Evolutionary conservation across 1,284 basidiomycete genomes (phyloP).

Genomic region (Sparassis latifolia): DNA sequence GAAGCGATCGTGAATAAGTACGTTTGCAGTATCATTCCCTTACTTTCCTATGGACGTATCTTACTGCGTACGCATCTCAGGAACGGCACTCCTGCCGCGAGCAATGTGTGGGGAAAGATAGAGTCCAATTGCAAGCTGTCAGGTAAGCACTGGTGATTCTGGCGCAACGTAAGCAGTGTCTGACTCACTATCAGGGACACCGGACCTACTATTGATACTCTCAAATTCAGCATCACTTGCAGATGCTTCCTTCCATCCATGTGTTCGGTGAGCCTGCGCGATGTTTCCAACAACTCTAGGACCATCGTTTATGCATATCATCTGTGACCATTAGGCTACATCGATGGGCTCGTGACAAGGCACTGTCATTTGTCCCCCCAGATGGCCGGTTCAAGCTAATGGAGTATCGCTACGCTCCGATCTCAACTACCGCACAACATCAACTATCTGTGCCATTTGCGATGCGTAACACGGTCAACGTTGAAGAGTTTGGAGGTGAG

Average conservation of each 20-base stretch:
- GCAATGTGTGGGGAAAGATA: conserved; percentile 75
- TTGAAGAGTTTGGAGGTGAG: conserved; percentile 63
- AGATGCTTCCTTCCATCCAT: conserved; percentile 87
- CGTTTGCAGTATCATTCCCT: conserved; percentile 16
- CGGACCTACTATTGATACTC: conserved; percentile 80
- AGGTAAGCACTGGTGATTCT: conserved; percentile 34
- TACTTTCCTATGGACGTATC: too few relatives aligned
- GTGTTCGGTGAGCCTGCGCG: conserved; percentile 61
- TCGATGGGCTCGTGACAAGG: conserved; percentile 75
- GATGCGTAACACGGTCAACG: conserved; percentile 53
- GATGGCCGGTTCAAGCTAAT: conserved; percentile 87
- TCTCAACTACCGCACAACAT: conserved; percentile 31
- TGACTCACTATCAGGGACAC: conserved; percentile 51
- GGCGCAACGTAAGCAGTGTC: too few relatives aligned
- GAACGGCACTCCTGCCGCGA: conserved; percentile 68
- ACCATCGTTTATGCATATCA: background rate
- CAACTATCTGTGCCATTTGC: conserved; percentile 59
- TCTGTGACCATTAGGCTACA: conserved; percentile 45
- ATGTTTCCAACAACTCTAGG: background rate
- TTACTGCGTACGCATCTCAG: conserved; percentile 30
- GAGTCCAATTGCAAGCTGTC: conserved; percentile 80
- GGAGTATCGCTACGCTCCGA: conserved; percentile 67
- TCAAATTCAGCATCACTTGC: conserved; percentile 69
- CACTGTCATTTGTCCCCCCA: conserved; percentile 89
- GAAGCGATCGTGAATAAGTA: conserved; percentile 81